Evolutionary conservation across 2,329 filamentous ascomycete genomes (phyloP).

Genomic region (Alternaria brassicae): DNA sequence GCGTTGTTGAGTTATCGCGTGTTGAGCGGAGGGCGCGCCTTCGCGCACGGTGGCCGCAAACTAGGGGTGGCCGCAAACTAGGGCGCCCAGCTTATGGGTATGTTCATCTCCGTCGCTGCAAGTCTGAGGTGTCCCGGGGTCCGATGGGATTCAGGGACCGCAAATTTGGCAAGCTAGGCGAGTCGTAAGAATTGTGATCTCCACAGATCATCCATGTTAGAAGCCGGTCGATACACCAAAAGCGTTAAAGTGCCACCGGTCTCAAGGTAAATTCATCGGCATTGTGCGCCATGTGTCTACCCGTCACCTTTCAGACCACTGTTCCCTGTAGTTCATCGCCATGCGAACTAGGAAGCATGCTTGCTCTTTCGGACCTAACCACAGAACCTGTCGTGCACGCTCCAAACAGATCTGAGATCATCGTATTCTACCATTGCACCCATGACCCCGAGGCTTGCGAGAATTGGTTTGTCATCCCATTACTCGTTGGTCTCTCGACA

Average conservation of each 20-base stretch:
- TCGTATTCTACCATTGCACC: not conserved
- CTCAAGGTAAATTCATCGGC: constrained; percentile 5
- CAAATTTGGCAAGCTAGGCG: constrained; percentile 1
- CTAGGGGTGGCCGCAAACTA: no score
- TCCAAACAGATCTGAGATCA: not conserved
- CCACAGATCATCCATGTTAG: not conserved
- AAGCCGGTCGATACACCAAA: not conserved
- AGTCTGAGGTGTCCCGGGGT: not conserved
- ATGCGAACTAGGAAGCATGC: constrained; percentile 3
- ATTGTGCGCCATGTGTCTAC: not conserved
- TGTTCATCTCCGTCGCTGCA: constrained; percentile 21
- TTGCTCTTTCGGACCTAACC: not conserved
- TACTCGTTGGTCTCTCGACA: constrained; percentile 1
- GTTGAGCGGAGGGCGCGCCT: no score
- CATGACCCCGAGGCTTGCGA: not conserved
- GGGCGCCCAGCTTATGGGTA: no score
- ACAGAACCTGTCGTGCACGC: not conserved
- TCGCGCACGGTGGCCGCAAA: no score
- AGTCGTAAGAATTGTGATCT: constrained; percentile 3
- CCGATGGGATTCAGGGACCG: constrained; percentile 5
- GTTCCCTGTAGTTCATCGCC: constrained; percentile 9
- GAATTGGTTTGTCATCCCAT: not conserved
- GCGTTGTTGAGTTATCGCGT: no score
- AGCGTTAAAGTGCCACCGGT: not conserved
- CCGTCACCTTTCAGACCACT: not conserved